These are phyloP conservation scores for Phyllosticta paracitricarpa DNA, from an alignment of 2,329 filamentous ascomycete species.

Conservation along the genomic window DNA sequence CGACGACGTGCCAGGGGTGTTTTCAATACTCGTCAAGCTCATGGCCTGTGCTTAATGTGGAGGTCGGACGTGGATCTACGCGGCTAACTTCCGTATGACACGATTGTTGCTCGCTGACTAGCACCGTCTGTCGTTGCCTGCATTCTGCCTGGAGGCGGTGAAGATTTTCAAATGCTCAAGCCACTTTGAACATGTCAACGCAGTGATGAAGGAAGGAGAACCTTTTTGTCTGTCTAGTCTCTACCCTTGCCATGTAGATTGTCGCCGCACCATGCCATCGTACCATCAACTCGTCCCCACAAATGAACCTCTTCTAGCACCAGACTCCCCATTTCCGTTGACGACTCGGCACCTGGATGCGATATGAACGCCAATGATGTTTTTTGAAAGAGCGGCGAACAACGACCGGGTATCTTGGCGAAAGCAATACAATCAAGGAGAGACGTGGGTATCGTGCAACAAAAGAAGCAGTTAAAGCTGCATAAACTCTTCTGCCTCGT, in stretches of 20 bases:
- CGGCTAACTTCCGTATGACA: neutral
- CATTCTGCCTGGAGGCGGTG: neutral
- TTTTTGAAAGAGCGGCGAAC: neutral
- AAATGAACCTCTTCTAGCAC: too few relatives aligned
- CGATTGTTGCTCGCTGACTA: neutral
- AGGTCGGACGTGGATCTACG: neutral
- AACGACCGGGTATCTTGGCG: neutral
- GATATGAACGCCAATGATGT: neutral
- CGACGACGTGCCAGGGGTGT: neutral
- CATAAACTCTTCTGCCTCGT: constrained; percentile 10
- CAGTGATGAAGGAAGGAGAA: too few relatives aligned
- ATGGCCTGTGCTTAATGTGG: neutral
- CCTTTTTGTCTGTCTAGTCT: too few relatives aligned
- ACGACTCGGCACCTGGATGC: too few relatives aligned
- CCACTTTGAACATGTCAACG: too few relatives aligned
- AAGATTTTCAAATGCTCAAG: too few relatives aligned
- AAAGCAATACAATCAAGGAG: neutral
- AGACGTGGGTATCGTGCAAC: neutral
- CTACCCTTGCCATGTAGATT: too few relatives aligned
- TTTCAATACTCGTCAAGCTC: neutral
- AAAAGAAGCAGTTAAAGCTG: neutral
- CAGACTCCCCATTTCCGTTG: too few relatives aligned
- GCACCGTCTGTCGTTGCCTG: neutral
- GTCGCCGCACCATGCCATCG: too few relatives aligned
- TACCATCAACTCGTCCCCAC: too few relatives aligned